Base-by-base conservation (phyloP, 1,139 yeast species). In the Saccharomycopsis hybrid region DNA sequence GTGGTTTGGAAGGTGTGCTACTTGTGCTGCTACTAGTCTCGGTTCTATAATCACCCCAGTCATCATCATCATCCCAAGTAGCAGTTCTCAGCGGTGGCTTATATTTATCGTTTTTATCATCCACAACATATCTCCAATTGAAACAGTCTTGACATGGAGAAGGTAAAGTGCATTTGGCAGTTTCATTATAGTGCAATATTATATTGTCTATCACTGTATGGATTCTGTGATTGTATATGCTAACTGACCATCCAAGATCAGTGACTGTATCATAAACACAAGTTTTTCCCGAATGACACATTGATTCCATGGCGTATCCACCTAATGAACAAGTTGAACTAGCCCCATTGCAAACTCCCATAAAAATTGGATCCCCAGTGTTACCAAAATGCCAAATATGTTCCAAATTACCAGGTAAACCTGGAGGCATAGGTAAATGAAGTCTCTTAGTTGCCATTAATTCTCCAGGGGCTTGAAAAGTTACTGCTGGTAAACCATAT, bases 321-420 rank as follows among this genome's bases (percentile, higher is more conserved):
- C 87, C 97, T 11, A 87, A 76, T 59, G 92, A 83, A 65, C 99
- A 92, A 3, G 92, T 68, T 1, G 95, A 85, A 5, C 94, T 82
- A 0, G 95, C 95, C 3, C 99, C 99, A 62, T 87, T 89, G 65
- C 98, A 92, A 4, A 88, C 90, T 0, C 99, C 99, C 95, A 90
- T 85, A 61, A 74, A 92, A 4, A 92, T 86, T 1, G 99, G 99
- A 63, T 92, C 99, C 0, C 96, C 98, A 1, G 95, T 92, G 63
- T 92, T 92, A 4, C 98, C 98, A 63, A 92, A 70, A 63, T 94
- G 97, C 95, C 96, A 92, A 24, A 94, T 77, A 57, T 88, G 84
- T 60, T 90, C 97, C 65, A 78, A 70, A 61, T 82, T 77, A 18
- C 73, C 68, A 0, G 97, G 95, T 24, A 88, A 65, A 1, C 96